A percentile compares a stretch with the other conserved stretches of the same genome.
Evolutionary conservation across 2,329 filamentous ascomycete genomes (phyloP).

Genomic region (Cladosporium phlei): DNA sequence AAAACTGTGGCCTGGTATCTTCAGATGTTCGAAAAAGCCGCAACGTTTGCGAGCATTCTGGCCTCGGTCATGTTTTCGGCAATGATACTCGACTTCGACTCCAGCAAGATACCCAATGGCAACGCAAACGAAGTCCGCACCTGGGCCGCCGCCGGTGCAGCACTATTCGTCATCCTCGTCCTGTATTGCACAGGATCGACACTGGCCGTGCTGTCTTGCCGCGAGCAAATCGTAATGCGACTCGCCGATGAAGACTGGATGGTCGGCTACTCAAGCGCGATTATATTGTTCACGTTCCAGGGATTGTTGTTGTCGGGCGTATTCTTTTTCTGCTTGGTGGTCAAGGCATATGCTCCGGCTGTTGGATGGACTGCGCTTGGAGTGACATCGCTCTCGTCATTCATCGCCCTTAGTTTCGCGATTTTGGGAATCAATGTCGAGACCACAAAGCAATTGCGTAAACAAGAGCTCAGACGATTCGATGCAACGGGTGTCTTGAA

Average conservation of each 20-base stretch:
- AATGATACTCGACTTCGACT: slow-evolving; percentile 1
- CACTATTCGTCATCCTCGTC: neutral
- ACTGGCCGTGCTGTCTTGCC: neutral
- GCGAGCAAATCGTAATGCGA: neutral
- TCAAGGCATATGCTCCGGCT: neutral
- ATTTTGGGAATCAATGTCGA: too few species aligned
- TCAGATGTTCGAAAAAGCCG: neutral
- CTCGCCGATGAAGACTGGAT: neutral
- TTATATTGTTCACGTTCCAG: neutral
- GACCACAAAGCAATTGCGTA: too few species aligned
- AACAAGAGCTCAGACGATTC: too few species aligned
- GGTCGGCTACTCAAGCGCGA: neutral
- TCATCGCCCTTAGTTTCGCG: too few species aligned
- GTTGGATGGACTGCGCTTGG: neutral
- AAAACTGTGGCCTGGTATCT: slow-evolving; percentile 5
- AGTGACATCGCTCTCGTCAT: neutral
- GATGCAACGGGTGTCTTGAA: too few species aligned
- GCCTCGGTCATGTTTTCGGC: slow-evolving; percentile 9
- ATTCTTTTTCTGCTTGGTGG: slow-evolving; percentile 8
- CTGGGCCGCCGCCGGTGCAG: neutral
- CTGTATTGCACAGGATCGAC: neutral
- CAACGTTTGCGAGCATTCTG: slow-evolving; percentile 3
- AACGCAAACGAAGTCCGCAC: neutral
- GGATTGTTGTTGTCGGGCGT: neutral
- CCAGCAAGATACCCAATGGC: neutral